phyloP scores from a whole-genome alignment of 768 basidiomycete genomes.

The Sporobolomyces pararoseus region DNA sequence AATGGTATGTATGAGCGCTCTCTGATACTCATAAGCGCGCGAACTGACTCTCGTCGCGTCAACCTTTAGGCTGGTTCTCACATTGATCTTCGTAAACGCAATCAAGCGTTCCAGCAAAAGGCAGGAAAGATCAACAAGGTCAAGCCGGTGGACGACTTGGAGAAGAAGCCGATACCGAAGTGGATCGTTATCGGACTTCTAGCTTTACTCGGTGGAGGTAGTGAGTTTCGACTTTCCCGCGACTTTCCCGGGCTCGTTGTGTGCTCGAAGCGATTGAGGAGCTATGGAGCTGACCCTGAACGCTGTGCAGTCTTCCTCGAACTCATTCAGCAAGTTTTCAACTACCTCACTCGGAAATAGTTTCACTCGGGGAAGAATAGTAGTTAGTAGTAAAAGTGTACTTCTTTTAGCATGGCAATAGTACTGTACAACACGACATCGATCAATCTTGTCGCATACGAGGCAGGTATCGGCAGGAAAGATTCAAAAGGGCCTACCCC shows the following conservation, averaged over 20 bases:
- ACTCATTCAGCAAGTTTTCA: constrained; percentile 25
- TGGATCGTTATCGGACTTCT: constrained; percentile 14
- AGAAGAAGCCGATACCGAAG: constrained; percentile 2
- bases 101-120: constrained; percentile 28
- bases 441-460: no score
- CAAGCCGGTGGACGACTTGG: not conserved
- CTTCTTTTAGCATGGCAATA: not conserved
- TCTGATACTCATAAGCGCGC: no score
- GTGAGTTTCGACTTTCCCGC: constrained; percentile 7
- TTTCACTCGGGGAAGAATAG: not conserved
- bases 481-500: no score
- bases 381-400: not conserved
- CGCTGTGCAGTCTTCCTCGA: constrained; percentile 25
- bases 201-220: constrained; percentile 15
- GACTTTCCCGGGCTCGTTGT: not conserved
- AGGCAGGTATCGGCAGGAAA: no score
- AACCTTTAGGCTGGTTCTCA: constrained; percentile 26
- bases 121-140: constrained; percentile 29
- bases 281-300: no score
- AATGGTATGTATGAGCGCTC: no score
- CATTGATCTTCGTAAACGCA: constrained; percentile 35
- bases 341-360: not conserved
- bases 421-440: not conserved
- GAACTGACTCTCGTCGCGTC: not conserved
- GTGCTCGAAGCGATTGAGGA: no score